These are phyloP conservation scores for Phytophthora pinifolia DNA, from an alignment of 352 stramenopile genomes.

Conservation along the genomic window DNA sequence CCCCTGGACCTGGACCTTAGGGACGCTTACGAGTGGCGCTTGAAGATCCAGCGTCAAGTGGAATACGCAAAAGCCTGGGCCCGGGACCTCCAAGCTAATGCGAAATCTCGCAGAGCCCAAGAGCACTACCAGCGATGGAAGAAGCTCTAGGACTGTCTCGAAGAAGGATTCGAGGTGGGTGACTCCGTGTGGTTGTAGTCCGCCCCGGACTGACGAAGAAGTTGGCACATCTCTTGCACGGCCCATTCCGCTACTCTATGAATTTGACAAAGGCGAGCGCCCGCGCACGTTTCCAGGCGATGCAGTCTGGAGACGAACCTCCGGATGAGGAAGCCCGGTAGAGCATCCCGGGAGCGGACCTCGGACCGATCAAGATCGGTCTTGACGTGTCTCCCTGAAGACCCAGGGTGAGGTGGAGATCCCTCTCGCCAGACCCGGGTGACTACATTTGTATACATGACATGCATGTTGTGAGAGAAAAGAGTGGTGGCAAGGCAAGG, in stretches of 20 bases:
- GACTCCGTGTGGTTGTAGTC: constrained; percentile 11
- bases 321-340: constrained; percentile 1
- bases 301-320: constrained; percentile 4
- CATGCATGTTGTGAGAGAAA: too few relatives aligned
- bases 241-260: constrained; percentile 6
- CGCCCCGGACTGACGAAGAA: constrained; percentile 5
- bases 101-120: not conserved
- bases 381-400: too few relatives aligned
- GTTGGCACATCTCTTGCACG: constrained; percentile 9
- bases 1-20: constrained; percentile 2
- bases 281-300: not conserved
- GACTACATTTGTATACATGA: too few relatives aligned
- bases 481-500: too few relatives aligned
- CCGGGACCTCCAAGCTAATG: constrained; percentile 5
- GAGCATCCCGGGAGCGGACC: too few relatives aligned
- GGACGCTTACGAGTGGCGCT: constrained; percentile 4
- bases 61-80: constrained; percentile 4
- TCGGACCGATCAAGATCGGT: too few relatives aligned
- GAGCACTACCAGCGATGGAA: constrained; percentile 3
- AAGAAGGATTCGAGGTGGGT: not conserved
- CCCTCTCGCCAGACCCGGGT: too few relatives aligned
- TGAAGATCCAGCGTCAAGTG: constrained; percentile 6
- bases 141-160: constrained; percentile 1
- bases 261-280: constrained; percentile 2
- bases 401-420: too few relatives aligned